phyloP scores from a whole-genome alignment of 805 yeast genomes.

The Wickerhamiella lipophila region DNA sequence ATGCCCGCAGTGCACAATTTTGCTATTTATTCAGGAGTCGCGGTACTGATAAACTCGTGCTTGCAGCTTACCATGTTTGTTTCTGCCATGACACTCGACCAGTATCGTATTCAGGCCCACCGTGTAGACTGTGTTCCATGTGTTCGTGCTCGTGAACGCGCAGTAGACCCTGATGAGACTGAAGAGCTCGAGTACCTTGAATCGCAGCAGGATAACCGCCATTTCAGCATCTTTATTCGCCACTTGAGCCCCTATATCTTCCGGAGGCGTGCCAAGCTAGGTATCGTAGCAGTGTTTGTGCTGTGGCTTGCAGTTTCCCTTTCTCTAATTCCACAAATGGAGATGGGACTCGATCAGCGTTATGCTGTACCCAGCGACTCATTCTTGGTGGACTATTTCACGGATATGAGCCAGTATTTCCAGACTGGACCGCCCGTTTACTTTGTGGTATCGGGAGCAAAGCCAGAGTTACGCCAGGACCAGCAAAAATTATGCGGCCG shows the following conservation, averaged over 20 bases:
- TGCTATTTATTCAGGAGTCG: conserved; percentile 81
- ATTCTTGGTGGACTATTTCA: conserved; percentile 66
- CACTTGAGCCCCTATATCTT: conserved; percentile 52
- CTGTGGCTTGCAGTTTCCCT: conserved; percentile 58
- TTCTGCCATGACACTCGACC: conserved; percentile 58
- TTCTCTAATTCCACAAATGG: conserved; percentile 51
- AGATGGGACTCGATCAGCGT: conserved; percentile 80
- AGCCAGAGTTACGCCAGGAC: conserved; percentile 44
- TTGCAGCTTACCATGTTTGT: conserved; percentile 76
- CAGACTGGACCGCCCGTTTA: conserved; percentile 88
- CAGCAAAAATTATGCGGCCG: conserved; percentile 79
- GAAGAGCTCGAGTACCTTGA: conserved; percentile 14
- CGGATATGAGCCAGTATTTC: conserved; percentile 57
- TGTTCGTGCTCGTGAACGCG: conserved; percentile 22
- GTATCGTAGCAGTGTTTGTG: conserved; percentile 42
- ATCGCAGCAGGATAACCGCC: conserved; percentile 21
- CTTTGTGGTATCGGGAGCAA: conserved; percentile 60
- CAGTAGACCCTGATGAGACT: conserved; percentile 10
- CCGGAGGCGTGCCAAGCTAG: conserved; percentile 34
- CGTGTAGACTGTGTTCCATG: conserved; percentile 55
- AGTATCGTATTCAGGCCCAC: conserved; percentile 43
- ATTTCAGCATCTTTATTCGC: conserved; percentile 33
- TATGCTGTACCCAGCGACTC: conserved; percentile 77
- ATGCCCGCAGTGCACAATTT: conserved; percentile 97
- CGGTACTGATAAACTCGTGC: conserved; percentile 61